phyloP scores from a whole-genome alignment of 768 basidiomycete species.

The Ramaria rubella region DNA sequence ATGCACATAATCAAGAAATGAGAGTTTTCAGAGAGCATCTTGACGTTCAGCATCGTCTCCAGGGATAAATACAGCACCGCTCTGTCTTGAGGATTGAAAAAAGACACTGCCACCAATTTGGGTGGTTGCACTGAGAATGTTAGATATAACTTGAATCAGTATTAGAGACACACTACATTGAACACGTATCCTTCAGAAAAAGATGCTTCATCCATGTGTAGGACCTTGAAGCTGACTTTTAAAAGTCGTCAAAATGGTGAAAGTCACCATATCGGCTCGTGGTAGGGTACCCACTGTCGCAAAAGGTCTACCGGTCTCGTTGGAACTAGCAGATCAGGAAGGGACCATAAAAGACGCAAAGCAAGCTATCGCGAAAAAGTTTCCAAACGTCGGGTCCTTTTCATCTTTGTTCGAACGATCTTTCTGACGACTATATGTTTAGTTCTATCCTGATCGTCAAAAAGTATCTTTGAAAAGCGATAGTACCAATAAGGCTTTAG shows the following conservation, averaged over 20 bases:
- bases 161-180: neutral
- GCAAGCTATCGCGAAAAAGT: constrained; percentile 47
- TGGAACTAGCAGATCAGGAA: constrained; percentile 41
- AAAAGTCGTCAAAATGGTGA: too few species aligned
- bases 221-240: too few species aligned
- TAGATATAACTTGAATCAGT: neutral
- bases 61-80: neutral
- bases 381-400: constrained; percentile 33
- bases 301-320: constrained; percentile 41
- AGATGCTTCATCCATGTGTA: neutral
- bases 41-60: neutral
- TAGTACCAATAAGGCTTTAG: constrained; percentile 41
- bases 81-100: neutral
- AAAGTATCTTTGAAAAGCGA: constrained; percentile 61
- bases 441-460: constrained; percentile 73
- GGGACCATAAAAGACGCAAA: constrained; percentile 69
- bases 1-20: neutral
- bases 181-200: neutral
- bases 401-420: constrained; percentile 19
- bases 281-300: constrained; percentile 43
- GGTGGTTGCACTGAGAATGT: neutral
- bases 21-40: neutral
- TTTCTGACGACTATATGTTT: constrained; percentile 22
- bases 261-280: constrained; percentile 44
- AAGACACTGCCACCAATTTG: neutral